These are phyloP conservation scores for Excoecaria cochinchinensis DNA, from an alignment of 345 rosid species.

Conservation along the genomic window DNA sequence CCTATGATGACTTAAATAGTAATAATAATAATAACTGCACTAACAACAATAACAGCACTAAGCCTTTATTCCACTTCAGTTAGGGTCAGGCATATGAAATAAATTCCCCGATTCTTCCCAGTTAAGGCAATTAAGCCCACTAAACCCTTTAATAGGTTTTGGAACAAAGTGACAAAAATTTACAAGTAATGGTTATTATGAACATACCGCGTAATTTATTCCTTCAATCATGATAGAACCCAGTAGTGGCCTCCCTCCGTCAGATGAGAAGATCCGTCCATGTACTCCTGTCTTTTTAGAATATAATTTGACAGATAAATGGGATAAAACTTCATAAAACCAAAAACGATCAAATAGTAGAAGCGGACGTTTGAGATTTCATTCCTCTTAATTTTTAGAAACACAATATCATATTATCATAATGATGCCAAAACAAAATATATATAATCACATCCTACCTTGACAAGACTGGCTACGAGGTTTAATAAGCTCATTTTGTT, in stretches of 20 bases:
- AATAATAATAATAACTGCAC: too few species aligned
- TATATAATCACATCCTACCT: conserved; percentile 42
- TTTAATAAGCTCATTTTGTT: conserved; percentile 89
- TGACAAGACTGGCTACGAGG: conserved; percentile 73
- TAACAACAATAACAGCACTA: neutral
- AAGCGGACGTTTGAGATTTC: neutral
- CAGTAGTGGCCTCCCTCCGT: conserved; percentile 73
- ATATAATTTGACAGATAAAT: conserved; percentile 16
- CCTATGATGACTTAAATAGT: neutral
- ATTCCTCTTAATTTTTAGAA: neutral
- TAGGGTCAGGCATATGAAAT: neutral
- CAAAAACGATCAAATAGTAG: neutral
- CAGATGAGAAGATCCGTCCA: conserved; percentile 81
- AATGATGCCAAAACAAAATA: neutral
- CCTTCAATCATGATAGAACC: conserved; percentile 61
- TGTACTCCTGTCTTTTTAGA: conserved; percentile 75
- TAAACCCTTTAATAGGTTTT: neutral
- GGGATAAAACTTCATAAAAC: neutral
- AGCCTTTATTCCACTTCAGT: neutral
- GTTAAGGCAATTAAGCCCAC: neutral
- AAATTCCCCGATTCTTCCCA: neutral
- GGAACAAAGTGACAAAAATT: neutral
- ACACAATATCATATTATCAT: neutral
- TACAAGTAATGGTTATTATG: neutral
- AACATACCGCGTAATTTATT: conserved; percentile 71